phyloP scores from a whole-genome alignment of 1,139 yeast genomes.

The Yamadazyma atlantica region DNA sequence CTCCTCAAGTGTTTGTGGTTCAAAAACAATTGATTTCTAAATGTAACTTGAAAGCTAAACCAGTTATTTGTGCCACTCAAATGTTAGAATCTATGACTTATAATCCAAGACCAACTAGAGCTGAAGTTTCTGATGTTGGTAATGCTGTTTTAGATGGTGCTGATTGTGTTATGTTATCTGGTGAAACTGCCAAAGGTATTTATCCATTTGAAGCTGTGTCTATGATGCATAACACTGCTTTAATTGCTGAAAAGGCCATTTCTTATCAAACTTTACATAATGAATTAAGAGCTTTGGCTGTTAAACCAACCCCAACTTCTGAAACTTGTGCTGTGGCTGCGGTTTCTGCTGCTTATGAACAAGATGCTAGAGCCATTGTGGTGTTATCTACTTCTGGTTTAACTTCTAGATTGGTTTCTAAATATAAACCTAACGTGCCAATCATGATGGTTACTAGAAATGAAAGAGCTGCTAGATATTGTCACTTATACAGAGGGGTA shows the following conservation, averaged over 20 bases:
- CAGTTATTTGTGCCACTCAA: slow-evolving; percentile 99
- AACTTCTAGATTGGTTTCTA: slow-evolving; percentile 94
- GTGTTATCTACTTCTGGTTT: slow-evolving; percentile 93
- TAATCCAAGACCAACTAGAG: slow-evolving; percentile 99
- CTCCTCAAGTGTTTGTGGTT: slow-evolving; percentile 97
- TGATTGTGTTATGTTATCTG: slow-evolving; percentile 99
- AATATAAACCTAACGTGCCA: slow-evolving; percentile 97
- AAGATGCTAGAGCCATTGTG: slow-evolving; percentile 93
- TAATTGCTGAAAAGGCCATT: slow-evolving; percentile 96
- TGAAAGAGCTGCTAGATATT: slow-evolving; percentile 87
- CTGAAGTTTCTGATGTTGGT: slow-evolving; percentile 99
- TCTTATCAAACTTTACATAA: slow-evolving; percentile 85
- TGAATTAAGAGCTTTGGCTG: slow-evolving; percentile 83
- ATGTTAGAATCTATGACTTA: slow-evolving; percentile 99
- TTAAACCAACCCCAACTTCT: slow-evolving; percentile 87
- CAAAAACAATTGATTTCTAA: slow-evolving; percentile 99
- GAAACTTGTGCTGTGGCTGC: slow-evolving; percentile 98
- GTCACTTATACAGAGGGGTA: slow-evolving; percentile 97
- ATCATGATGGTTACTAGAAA: slow-evolving; percentile 98
- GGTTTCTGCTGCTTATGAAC: slow-evolving; percentile 94
- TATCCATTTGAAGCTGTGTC: slow-evolving; percentile 97
- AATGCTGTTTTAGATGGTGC: slow-evolving; percentile 99
- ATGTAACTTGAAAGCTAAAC: slow-evolving; percentile 99
- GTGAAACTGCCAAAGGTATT: slow-evolving; percentile 99
- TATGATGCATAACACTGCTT: slow-evolving; percentile 97